Evolutionary conservation across 31 red algal species (phyloP).

Genomic region (Bonnemaisonia californica): DNA sequence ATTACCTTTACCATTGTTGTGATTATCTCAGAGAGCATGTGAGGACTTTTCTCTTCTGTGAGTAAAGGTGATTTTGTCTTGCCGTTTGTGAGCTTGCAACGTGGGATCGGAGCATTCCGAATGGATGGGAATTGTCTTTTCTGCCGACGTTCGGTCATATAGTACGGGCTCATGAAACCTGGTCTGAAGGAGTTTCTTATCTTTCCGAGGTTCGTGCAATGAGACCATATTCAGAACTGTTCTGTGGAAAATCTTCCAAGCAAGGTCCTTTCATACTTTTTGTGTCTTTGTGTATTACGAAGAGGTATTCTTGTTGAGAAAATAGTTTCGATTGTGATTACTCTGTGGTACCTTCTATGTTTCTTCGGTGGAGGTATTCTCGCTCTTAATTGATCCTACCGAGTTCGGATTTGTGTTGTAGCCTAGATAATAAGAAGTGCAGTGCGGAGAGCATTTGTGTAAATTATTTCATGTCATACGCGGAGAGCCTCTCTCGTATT

Average conservation of each 20-base stretch:
- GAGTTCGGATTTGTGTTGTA: too few relatives aligned
- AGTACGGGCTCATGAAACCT: neutral
- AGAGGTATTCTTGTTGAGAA: too few relatives aligned
- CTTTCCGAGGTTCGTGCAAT: neutral
- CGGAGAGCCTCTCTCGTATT: too few relatives aligned
- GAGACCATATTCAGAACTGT: neutral
- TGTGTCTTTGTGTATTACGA: neutral
- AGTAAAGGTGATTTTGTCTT: neutral
- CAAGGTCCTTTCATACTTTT: neutral
- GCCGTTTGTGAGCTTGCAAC: neutral
- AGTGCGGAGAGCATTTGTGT: too few relatives aligned
- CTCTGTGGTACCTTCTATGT: too few relatives aligned
- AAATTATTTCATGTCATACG: too few relatives aligned
- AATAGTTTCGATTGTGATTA: too few relatives aligned
- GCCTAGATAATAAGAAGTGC: too few relatives aligned
- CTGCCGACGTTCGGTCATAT: neutral
- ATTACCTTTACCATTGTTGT: neutral
- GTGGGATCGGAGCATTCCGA: neutral
- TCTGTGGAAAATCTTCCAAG: neutral
- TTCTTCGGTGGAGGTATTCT: too few relatives aligned
- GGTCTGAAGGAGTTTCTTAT: neutral
- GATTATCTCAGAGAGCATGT: neutral
- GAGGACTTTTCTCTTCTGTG: neutral
- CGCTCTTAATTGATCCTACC: too few relatives aligned
- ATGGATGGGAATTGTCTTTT: neutral